Conservation (phyloP, 2,329 filamentous ascomycete genomes). For the Epichloe gansuensis region DNA sequence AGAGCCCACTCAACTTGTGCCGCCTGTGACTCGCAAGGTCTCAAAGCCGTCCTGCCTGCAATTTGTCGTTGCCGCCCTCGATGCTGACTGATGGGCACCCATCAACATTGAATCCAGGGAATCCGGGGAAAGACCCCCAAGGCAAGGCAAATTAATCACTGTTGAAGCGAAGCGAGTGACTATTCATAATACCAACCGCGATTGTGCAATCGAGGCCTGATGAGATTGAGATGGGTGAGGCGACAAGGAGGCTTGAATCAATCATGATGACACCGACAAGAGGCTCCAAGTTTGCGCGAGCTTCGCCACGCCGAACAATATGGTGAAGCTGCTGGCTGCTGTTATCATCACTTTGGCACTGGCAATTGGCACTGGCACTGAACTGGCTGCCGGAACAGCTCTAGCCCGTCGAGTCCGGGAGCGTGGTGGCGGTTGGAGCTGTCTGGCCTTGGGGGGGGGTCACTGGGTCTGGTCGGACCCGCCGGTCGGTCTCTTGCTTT, state of each 20-base stretch:
- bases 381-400: constrained; percentile 3
- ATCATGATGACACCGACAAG: neutral
- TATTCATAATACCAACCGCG: too few species aligned
- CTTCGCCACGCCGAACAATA: neutral
- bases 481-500: neutral
- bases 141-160: neutral
- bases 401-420: constrained; percentile 1
- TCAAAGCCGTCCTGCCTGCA: too few species aligned
- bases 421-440: constrained; percentile 2
- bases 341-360: neutral
- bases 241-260: neutral
- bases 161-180: neutral
- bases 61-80: too few species aligned
- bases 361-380: neutral
- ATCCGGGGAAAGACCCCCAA: neutral
- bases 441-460: neutral
- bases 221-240: neutral
- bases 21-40: too few species aligned
- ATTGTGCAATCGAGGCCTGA: neutral
- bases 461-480: constrained; percentile 4
- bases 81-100: too few species aligned
- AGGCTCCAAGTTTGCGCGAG: neutral
- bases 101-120: too few species aligned
- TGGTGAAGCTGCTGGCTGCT: neutral
- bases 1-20: too few species aligned